A percentile compares a stretch with the other conserved stretches of the same genome.
Conservation (phyloP, 768 basidiomycete genomes). For the Lactarius akahatsu region DNA sequence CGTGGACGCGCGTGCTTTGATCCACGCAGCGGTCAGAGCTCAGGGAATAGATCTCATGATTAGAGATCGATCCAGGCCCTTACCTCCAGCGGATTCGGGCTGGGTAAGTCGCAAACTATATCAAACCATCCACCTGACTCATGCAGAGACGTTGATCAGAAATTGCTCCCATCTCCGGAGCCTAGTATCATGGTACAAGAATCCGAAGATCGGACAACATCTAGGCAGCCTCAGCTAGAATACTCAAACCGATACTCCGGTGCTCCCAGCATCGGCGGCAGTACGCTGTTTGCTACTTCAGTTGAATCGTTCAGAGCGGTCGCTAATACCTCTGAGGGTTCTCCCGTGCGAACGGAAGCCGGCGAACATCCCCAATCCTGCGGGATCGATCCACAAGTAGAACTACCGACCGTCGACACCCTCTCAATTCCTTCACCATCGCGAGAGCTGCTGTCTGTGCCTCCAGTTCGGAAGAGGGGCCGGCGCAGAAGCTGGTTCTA, state of each 20-base stretch:
- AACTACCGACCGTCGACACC: neutral
- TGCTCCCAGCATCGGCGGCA: neutral
- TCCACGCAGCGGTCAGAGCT: neutral
- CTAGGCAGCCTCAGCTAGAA: neutral
- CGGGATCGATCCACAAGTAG: neutral
- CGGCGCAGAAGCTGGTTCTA: neutral
- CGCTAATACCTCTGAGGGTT: neutral
- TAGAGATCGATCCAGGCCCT: neutral
- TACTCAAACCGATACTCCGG: neutral
- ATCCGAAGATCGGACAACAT: neutral
- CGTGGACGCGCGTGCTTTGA: neutral
- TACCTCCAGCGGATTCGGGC: neutral
- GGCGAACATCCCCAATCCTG: neutral
- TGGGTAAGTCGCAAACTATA: neutral
- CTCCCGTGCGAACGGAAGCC: neutral
- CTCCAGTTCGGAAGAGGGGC: neutral
- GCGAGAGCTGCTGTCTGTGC: neutral
- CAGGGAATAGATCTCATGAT: neutral
- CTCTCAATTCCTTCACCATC: neutral
- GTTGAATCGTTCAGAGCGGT: neutral
- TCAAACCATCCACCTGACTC: neutral
- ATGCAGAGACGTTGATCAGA: neutral
- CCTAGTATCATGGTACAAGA: neutral
- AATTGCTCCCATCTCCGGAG: neutral
- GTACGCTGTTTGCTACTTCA: neutral